Percentiles rank a stretch among this genome's conserved stretches.
phyloP scores from a whole-genome alignment of 257 asterid species.

The Fraxinus americana region DNA sequence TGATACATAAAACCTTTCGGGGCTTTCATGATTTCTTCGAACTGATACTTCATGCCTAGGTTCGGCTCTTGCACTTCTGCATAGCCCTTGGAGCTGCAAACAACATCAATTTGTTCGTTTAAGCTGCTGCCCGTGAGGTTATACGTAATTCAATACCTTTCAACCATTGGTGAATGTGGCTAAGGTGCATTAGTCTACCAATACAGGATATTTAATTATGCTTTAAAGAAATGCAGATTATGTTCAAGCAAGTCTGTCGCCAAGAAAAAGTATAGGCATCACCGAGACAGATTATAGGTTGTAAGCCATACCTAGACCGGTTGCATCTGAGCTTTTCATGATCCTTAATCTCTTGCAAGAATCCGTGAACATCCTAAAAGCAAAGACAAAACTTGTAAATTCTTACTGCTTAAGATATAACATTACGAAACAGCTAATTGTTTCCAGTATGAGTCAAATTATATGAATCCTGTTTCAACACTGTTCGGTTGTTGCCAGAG shows the following conservation, averaged over 20 bases:
- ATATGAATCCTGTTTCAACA: too few relatives aligned
- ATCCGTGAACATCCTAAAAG: conserved; percentile 73
- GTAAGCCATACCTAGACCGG: conserved; percentile 68
- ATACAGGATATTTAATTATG: not conserved
- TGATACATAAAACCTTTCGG: conserved; percentile 9
- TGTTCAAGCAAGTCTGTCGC: too few relatives aligned
- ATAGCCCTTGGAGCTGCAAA: conserved; percentile 75
- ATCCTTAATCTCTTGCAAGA: conserved; percentile 86
- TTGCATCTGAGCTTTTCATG: conserved; percentile 87
- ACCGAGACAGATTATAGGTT: not conserved
- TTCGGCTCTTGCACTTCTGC: conserved; percentile 69
- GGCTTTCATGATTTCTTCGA: conserved; percentile 10
- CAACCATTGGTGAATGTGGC: not conserved
- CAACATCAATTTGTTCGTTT: conserved; percentile 4
- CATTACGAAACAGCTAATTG: not conserved
- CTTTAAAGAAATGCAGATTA: too few relatives aligned
- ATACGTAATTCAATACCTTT: not conserved
- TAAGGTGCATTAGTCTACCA: not conserved
- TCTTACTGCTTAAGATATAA: not conserved
- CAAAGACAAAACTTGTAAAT: conserved; percentile 11
- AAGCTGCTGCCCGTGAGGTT: not conserved
- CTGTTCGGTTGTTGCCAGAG: too few relatives aligned
- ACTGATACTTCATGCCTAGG: conserved; percentile 25
- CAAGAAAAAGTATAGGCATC: too few relatives aligned
- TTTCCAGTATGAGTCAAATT: too few relatives aligned